Conservation (phyloP, 1,284 basidiomycete genomes). For the Ganoderma lingzhi region DNA sequence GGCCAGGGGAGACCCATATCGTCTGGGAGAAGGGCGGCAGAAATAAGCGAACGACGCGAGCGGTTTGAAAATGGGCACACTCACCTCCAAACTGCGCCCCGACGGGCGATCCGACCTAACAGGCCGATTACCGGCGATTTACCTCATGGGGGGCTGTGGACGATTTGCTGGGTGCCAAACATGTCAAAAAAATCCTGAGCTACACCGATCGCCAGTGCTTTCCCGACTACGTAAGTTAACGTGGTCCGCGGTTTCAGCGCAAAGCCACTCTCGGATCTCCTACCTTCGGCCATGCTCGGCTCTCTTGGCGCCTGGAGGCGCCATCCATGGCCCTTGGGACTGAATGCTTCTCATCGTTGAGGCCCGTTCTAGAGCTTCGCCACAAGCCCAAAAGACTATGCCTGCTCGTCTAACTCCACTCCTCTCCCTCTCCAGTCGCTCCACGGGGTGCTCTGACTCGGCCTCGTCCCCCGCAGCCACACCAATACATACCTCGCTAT, state of each 20-base stretch:
- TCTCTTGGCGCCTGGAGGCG: background rate
- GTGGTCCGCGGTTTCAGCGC: background rate
- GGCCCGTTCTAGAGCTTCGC: background rate
- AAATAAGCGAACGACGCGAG: constrained; percentile 14
- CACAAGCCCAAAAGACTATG: background rate
- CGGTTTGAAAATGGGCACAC: background rate
- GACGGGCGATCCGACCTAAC: background rate
- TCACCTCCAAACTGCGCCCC: background rate
- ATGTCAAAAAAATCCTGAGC: background rate
- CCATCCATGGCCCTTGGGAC: background rate
- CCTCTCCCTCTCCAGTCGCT: background rate
- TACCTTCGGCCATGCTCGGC: background rate
- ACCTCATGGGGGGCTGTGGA: background rate
- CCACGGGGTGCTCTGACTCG: background rate
- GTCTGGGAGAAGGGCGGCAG: constrained; percentile 2
- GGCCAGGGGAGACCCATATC: constrained; percentile 9
- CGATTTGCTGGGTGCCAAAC: background rate
- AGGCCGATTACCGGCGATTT: background rate
- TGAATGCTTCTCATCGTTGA: background rate
- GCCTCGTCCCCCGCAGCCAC: background rate
- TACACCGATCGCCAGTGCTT: background rate
- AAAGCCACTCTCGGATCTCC: background rate
- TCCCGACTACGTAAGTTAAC: background rate
- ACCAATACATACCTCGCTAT: background rate
- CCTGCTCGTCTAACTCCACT: background rate